phyloP scores from a whole-genome alignment of 768 basidiomycete species.

The Lyophyllum atratum region DNA sequence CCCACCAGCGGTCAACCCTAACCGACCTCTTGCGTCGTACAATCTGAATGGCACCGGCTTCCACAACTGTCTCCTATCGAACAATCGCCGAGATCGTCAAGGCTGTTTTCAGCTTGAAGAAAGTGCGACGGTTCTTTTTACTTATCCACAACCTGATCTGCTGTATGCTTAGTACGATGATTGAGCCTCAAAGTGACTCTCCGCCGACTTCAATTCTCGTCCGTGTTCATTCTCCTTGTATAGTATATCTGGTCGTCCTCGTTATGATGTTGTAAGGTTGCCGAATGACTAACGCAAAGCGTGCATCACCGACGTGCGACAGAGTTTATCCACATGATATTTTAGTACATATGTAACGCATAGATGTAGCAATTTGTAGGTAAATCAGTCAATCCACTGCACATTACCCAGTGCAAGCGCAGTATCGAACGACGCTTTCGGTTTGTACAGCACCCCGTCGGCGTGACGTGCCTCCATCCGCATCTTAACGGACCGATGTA shows the following conservation, averaged over 20 bases:
- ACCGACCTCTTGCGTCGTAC: slow-evolving; percentile 32
- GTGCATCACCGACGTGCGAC: no score
- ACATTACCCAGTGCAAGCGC: slow-evolving; percentile 11
- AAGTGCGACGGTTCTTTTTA: slow-evolving; percentile 49
- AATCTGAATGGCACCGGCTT: slow-evolving; percentile 38
- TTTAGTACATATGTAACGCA: no score
- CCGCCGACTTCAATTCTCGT: no score
- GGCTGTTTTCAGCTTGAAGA: slow-evolving; percentile 45
- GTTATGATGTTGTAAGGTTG: no score
- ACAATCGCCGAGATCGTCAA: slow-evolving; percentile 46
- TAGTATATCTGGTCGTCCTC: no score
- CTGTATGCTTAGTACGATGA: no score
- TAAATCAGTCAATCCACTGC: slow-evolving; percentile 17
- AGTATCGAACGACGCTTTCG: slow-evolving; percentile 20
- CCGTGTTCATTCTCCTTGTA: no score
- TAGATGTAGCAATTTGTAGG: no score
- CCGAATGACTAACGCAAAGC: no score
- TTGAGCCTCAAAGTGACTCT: no score
- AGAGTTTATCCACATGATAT: no score
- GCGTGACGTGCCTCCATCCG: slow-evolving; percentile 53
- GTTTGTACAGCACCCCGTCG: slow-evolving; percentile 31
- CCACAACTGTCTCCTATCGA: slow-evolving; percentile 40
- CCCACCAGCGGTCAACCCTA: slow-evolving; percentile 39
- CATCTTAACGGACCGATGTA: slow-evolving; percentile 53
- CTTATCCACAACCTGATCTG: no score